Base-by-base conservation (phyloP, 345 rosid genomes). In the Aquilaria sinensis region DNA sequence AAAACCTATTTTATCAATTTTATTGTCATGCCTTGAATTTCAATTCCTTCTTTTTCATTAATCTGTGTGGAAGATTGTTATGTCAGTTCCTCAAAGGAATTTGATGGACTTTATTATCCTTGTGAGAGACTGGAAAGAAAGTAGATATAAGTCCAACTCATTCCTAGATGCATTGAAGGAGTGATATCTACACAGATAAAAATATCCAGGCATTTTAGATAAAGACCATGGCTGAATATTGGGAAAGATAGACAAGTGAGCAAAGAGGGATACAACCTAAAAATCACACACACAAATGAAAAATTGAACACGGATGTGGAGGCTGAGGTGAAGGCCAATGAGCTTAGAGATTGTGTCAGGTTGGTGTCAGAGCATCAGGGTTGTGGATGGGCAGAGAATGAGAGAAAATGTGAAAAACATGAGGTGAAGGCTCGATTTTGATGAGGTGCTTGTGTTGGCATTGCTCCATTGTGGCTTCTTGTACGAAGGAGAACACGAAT, bases 201-300 rank as follows among this genome's bases (percentile, higher is more conserved):
- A n/a, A n/a, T n/a, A n/a, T n/a, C n/a, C n/a, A n/a, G 11, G 99
- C 99, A 57, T 94, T 94, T 71, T 96, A 94, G 12, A 96, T 94
- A 85, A 94, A 94, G 14, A 94, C 97, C 5, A 96, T 94, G 96
- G 95, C 34, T 96, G 85, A 11, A 82, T 81, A 12, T 65, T 72
- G 56, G 95, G 80, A 72, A 75, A 86, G 23, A 88, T 87, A 9
- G 96, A 75, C 62, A 81, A 84, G 3, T 97, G 95, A 31, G 96
- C 97, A 15, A 94, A 70, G 9, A 58, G 69, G 3, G 99, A 86
- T 4, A 97, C 96, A 8, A 96, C 94, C 16, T 94, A 97, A 10
- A 94, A 95, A 69, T 94, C 99, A 2, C 76, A 84, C 11, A 97
- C 95, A 9, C 99, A 87, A 72, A 94, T 94, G 15, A 94, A 84